phyloP scores from a whole-genome alignment of 805 yeast species.

The Lachancea sp. region DNA sequence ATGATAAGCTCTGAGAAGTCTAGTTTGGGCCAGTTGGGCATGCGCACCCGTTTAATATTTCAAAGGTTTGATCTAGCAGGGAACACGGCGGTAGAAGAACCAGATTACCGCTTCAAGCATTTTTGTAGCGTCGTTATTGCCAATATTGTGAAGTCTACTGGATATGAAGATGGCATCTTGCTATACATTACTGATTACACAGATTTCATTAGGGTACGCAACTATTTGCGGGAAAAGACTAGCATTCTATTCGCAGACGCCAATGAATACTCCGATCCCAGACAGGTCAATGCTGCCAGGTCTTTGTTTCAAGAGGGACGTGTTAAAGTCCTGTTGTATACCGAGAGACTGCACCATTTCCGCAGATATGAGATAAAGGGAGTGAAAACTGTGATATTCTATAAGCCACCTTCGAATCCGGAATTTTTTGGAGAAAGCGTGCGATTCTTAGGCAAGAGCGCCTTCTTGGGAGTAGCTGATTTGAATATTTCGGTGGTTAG shows the following conservation, averaged over 20 bases:
- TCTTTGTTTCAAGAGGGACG: conserved; percentile 59
- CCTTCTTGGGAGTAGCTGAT: conserved; percentile 45
- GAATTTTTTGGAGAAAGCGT: conserved; percentile 72
- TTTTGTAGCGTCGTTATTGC: conserved; percentile 73
- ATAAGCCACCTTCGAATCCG: conserved; percentile 81
- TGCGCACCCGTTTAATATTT: conserved; percentile 61
- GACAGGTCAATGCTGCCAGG: conserved; percentile 66
- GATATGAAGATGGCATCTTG: conserved; percentile 65
- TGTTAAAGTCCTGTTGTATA: conserved; percentile 69
- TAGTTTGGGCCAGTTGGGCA: conserved; percentile 57
- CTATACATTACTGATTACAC: conserved; percentile 80
- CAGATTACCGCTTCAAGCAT: conserved; percentile 75
- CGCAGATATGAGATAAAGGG: conserved; percentile 81
- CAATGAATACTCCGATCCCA: conserved; percentile 75
- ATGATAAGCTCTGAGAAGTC: conserved; percentile 41
- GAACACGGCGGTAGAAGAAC: conserved; percentile 52
- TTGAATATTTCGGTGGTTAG: conserved; percentile 52
- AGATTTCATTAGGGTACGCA: conserved; percentile 75
- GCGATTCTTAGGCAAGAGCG: conserved; percentile 56
- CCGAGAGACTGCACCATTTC: conserved; percentile 91
- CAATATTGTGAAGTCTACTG: conserved; percentile 52
- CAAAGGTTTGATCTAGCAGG: conserved; percentile 55
- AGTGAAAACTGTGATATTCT: conserved; percentile 73
- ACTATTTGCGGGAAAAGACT: conserved; percentile 51
- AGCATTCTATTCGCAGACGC: conserved; percentile 60